A percentile compares a stretch with the other conserved stretches of the same genome.
phyloP scores from a whole-genome alignment of 345 rosid species.

The Rubroshorea leprosula region DNA sequence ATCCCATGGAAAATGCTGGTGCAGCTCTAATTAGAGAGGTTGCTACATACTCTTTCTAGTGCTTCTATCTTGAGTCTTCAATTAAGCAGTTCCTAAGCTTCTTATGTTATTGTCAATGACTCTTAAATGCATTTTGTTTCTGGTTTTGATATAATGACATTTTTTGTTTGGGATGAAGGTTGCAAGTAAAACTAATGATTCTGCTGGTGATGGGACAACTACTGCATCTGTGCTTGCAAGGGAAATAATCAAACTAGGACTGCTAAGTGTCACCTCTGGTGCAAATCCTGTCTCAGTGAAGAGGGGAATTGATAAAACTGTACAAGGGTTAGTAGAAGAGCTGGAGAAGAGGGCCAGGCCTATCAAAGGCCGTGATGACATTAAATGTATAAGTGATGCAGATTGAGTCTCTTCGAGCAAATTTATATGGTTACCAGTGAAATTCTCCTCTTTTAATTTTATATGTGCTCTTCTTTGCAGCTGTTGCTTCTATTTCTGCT shows the following conservation, averaged over 20 bases:
- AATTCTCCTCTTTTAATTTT: background rate
- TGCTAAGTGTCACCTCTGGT: constrained; percentile 89
- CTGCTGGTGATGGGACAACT: constrained; percentile 99
- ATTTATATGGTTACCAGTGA: too few relatives aligned
- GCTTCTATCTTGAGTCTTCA: background rate
- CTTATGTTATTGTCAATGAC: background rate
- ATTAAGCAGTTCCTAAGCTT: background rate
- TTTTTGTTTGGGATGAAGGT: constrained; percentile 41
- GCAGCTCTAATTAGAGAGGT: constrained; percentile 99
- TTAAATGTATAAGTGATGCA: constrained; percentile 41
- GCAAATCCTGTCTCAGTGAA: constrained; percentile 90
- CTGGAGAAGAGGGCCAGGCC: constrained; percentile 84
- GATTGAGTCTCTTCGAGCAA: background rate
- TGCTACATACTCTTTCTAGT: constrained; percentile 7
- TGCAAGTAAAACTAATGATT: constrained; percentile 96
- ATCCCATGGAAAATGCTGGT: constrained; percentile 98
- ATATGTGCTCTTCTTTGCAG: constrained; percentile 22
- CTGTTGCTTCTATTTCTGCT: constrained; percentile 91
- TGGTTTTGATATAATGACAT: background rate
- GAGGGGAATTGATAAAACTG: constrained; percentile 90
- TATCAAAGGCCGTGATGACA: constrained; percentile 85
- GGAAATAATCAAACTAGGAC: constrained; percentile 83
- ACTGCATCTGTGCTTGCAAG: constrained; percentile 93
- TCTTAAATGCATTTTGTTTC: background rate
- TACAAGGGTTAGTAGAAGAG: constrained; percentile 63